Base-by-base conservation (phyloP, 2,329 filamentous ascomycete genomes). In the Penicillium expansum region DNA sequence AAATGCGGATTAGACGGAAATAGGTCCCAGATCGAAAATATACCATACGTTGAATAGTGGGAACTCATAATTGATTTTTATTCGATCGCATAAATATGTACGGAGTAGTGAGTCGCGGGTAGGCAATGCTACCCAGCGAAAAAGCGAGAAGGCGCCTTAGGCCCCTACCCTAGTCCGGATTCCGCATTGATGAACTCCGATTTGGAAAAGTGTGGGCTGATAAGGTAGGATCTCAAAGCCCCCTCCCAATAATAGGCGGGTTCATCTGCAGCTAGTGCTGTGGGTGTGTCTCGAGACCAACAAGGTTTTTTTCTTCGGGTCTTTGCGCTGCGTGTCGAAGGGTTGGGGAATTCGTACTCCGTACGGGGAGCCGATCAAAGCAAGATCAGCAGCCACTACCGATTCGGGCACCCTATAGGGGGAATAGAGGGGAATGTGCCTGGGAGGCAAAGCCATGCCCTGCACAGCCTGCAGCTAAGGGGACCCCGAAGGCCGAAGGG, bases 301-400 rank as follows among this genome's bases (percentile, higher is more conserved):
- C 54, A 56, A 56, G 48, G 54, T 57, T 54, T 54, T 57, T 6
- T 5, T 41, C 11, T 32, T 43, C 22, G 39, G 29, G 38, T 50
- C 32, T 52, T 45, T 55, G 56, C 47, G 32, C 51, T 48, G 47
- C 38, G 41, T 50, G 48, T 53, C 39, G 56, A 55, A 55, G 52
- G 37, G 59, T 61, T 58, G 56, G 60, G 60, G 55, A 56, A 55
- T 60, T 44, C 41, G 20, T 37, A 30, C 24, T 27, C 24, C 24
- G 24, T 30, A 57, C 39, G 27, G 49, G 50, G 54, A 47, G 47
- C 48, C 55, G 62, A 65, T 65, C 59, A 56, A 42, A 47, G 48
- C 29, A 35, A 54, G 61, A 64, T 63, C 60, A 58, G 60, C 62
- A 62, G 59, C 62, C 62, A 64, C 62, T 60, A 24, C 62, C 62